Evolutionary conservation across 768 basidiomycete genomes (phyloP).

Genomic region (Lenzites betulinus): DNA sequence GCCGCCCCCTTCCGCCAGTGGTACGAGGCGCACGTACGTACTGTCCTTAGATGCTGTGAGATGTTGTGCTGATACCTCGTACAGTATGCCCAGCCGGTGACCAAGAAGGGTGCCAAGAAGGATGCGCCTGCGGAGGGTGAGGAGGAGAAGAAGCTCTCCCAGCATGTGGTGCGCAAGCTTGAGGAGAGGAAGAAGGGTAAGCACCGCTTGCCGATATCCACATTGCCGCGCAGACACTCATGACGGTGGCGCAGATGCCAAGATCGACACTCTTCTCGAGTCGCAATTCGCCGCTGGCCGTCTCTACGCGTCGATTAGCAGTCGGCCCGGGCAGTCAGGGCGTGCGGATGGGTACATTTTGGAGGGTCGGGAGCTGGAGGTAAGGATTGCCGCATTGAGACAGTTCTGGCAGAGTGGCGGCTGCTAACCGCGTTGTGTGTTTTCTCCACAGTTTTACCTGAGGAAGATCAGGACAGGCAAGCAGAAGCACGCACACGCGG

Average conservation of each 20-base stretch:
- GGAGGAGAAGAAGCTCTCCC: slow-evolving; percentile 77
- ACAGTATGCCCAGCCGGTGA: slow-evolving; percentile 93
- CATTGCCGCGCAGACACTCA: background rate
- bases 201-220: slow-evolving; percentile 15
- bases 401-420: background rate
- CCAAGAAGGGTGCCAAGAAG: slow-evolving; percentile 80
- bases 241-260: slow-evolving; percentile 59
- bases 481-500: slow-evolving; percentile 83
- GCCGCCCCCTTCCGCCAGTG: slow-evolving; percentile 99
- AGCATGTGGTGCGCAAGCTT: slow-evolving; percentile 84
- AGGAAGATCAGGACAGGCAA: slow-evolving; percentile 92
- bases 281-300: slow-evolving; percentile 92
- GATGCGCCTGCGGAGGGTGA: slow-evolving; percentile 53
- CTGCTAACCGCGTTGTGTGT: slow-evolving; percentile 24
- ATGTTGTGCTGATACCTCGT: slow-evolving; percentile 9
- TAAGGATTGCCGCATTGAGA: slow-evolving; percentile 36
- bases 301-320: slow-evolving; percentile 90
- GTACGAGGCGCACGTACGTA: slow-evolving; percentile 94
- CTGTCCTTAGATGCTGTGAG: background rate
- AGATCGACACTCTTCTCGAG: slow-evolving; percentile 89
- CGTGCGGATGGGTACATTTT: slow-evolving; percentile 97
- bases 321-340: slow-evolving; percentile 95
- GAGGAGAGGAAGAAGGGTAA: slow-evolving; percentile 91
- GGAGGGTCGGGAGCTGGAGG: slow-evolving; percentile 98
- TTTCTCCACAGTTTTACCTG: slow-evolving; percentile 75